Evolutionary conservation across 495 filamentous ascomycete species (phyloP).

Genomic region (Clohesyomyces aquaticus): DNA sequence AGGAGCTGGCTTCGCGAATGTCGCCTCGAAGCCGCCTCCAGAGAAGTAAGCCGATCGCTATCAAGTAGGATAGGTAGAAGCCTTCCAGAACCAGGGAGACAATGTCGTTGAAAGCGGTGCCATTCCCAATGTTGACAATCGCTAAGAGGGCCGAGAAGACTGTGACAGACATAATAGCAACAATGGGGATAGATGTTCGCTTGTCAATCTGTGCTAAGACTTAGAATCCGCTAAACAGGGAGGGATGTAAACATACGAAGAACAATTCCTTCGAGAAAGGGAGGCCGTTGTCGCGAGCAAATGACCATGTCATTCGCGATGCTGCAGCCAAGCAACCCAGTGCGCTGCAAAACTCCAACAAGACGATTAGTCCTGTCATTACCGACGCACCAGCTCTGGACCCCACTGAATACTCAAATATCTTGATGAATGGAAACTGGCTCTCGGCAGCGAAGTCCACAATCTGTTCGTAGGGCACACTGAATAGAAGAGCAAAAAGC

Average conservation of each 20-base stretch:
- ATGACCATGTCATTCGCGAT: constrained; percentile 62
- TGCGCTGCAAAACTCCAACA: constrained; percentile 52
- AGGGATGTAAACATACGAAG: not conserved
- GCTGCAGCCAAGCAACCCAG: constrained; percentile 59
- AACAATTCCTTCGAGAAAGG: constrained; percentile 60
- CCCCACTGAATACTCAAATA: constrained; percentile 56
- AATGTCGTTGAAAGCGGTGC: constrained; percentile 17
- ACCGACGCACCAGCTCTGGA: constrained; percentile 53
- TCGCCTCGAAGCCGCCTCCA: constrained; percentile 52
- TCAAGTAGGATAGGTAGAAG: constrained; percentile 29
- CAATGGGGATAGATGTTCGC: constrained; percentile 25
- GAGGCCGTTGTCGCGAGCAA: constrained; percentile 59
- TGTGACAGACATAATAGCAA: constrained; percentile 19
- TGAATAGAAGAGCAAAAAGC: constrained; percentile 31
- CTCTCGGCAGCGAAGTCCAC: constrained; percentile 41
- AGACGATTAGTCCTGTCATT: constrained; percentile 56
- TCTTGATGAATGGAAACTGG: constrained; percentile 56
- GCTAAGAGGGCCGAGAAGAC: constrained; percentile 14
- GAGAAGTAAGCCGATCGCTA: constrained; percentile 52
- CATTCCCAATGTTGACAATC: constrained; percentile 22
- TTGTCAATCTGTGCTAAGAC: constrained; percentile 12
- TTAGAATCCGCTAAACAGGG: not conserved
- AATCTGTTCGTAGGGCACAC: constrained; percentile 48
- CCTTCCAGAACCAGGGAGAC: constrained; percentile 28
- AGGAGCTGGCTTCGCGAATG: constrained; percentile 41